Evolutionary conservation across 345 rosid genomes (phyloP), one percentile per base, ranked within the genome.

Genomic region (Streptanthus diversifolius): DNA sequence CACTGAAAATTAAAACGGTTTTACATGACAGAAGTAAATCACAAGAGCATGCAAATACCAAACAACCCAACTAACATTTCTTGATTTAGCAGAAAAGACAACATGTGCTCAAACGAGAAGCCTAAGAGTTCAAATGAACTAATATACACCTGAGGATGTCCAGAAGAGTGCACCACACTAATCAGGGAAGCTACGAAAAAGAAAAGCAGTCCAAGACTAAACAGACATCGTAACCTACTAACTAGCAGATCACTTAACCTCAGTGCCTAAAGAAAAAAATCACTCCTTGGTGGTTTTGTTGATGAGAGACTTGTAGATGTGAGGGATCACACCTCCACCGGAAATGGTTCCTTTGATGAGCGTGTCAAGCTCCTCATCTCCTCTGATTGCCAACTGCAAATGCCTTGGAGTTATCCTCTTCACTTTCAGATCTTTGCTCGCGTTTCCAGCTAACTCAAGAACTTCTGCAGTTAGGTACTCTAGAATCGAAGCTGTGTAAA

Each of bases 221-320:
- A 67, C 19, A 59, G 55, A 76, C 61, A 55, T 18, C 48, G 63
- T 14, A 69, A 44, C 52, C 70, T 58, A 75, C 68, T 62, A 55
- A 60, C 11, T 47, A 75, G 58, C 48, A 67, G 21, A 68, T 52
- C 55, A 29, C 3, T 66, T 14, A 40, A 41, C 14, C 59, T 18
- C 44, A 75, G 47, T 12, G 36, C 60, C 19, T 40, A 68, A 36
- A 49, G 63, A 63, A 62, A 25, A 9, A 49, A 33, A 61, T 85
- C 75, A 85, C 27, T 90, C 95, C 76, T 90, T 90, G 73, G 80
- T 78, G 61, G 92, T 83, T 79, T 90, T 90, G 86, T 90, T 88
- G 83, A 88, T 88, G 19, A 88, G 92, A 45, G 97, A 90, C 80
- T 90, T 90, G 86, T 90, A 95, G 68, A 90, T 90, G 82, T 90